Evolutionary conservation across 768 basidiomycete genomes (phyloP), one percentile per base, ranked within the genome.

Genomic region (Tulasnella sp.): DNA sequence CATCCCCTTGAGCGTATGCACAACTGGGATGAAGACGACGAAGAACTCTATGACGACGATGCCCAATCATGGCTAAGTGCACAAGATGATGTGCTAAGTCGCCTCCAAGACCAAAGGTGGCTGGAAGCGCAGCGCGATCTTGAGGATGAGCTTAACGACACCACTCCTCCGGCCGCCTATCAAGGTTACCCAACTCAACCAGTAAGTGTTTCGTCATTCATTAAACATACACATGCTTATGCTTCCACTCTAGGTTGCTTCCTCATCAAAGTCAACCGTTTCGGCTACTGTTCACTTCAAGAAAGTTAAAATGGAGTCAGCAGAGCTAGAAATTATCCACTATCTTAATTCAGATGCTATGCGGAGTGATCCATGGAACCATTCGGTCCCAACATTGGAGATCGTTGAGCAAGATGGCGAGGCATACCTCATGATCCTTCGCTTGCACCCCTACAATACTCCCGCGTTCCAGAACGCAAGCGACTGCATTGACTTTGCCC

Each of bases 331-430:
- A 24, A 25, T 51, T 28, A 13, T 51, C 25, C 39, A 51, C 16
- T 51, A 43, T 41, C 48, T 51, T 41, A 51, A 51, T 28, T 19
- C 39, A 3, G 37, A 51, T 29, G 25, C 40, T 37, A 40, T n/a
- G 8, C 48, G 48, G 16, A 41, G 43, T n/a, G 48, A 51, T 42
- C 39, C 48, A 1, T 51, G 48, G 48, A 51, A 51, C 37, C 48
- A 51, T 34, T 51, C 48, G n/a, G 48, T 51, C 0, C 48, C 48
- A 27, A 34, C 43, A n/a, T 20, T 51, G 2, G 48, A 51, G 29
- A 19, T 51, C 39, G 25, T 51, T 28, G 37, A 37, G 2, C 15
- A 51, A 13, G 48, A 51, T 20, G 33, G 31, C 9, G 37, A 51
- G 25, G 48, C 39, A 3, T 28, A 31, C 27, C 25, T 41, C 20